Evolutionary conservation across 768 basidiomycete species (phyloP), one percentile per base, ranked within the genome.

Genomic region (Boletus subcaerulescens): DNA sequence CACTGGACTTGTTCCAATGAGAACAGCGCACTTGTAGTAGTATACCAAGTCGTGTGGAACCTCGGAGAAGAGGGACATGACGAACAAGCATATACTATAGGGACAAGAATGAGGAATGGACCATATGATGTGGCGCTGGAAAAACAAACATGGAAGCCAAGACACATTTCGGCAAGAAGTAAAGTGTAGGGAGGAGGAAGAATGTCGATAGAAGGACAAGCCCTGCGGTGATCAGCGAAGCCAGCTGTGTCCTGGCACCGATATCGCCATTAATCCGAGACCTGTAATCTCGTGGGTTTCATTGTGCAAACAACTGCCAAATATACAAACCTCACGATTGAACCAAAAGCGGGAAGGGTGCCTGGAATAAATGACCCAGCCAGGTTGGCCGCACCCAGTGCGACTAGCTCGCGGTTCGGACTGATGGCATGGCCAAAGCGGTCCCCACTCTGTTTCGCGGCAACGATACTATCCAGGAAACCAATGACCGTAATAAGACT

Each of bases 381-480:
- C 35, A 96, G 75, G 67, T 97, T 97, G 13, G 85, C 84, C 12
- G 89, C 84, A 42, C 93, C 77, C 17, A 99, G 76, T 1, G 97
- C 97, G 24, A 98, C 95, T 2, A 98, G 79, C 66, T 99, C 97
- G 29, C 97, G 87, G 67, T 98, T 99, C 0, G 94, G 93, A 59
- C 85, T 90, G 59, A 98, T 89, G 0, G 89, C 81, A 68, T 98
- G 87, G 3, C 91, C 89, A 65, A 87, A 98, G 13, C 86, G 85
- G 4, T 84, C 81, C 0, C 85, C 84, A 56, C 90, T 95, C 68
- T 98, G 94, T 65, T 98, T 97, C 3, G 96, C 96, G 0, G 94
- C 91, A 3, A 94, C 93, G 57, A 97, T 93, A 56, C 89, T 92
- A 68, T 99, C 96, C 56, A 99, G 75, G 69, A 95, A 97, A 1